Base-by-base conservation (phyloP, 192 early-diverging fungal genomes). In the Chytriomyces hyalinus region DNA sequence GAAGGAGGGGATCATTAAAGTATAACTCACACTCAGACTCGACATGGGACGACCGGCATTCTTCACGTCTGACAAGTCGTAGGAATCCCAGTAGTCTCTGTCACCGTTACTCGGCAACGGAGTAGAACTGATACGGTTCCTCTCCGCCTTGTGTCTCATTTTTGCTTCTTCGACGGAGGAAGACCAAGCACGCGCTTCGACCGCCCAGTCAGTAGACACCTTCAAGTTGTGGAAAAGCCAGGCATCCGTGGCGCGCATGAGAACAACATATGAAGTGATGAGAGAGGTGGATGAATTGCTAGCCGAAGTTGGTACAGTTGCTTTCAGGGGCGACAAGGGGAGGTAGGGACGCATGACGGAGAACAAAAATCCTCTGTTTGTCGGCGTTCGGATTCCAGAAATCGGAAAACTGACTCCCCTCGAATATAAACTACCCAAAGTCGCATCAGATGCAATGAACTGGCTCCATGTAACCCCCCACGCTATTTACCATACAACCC, bases 311-410 rank as follows among this genome's bases (percentile, higher is more conserved):
- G 53, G 53, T n/a, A 13, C 20, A 20, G 53, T 13, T 20, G 53
- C 20, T 57, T 57, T 57, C 15, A 57, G 5, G 1, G 53, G 53
- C 15, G 53, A 57, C 20, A 20, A 20, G 53, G 53, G 53, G 15
- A 57, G 53, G 20, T 57, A 57, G 53, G 53, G 63, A 13, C 26
- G 11, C 20, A 28, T 22, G 63, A 26, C 26, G 5, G 28, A 28
- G 63, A n/a, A n/a, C 17, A 84, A 78, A 64, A 90, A 90, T 60
- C 86, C 89, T 20, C 66, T 90, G 60, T 90, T 90, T 78, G 89
- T 89, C 0, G 89, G 87, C 45, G 84, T 89, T 9, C 80, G 83
- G 20, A 87, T 90, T 20, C 89, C 88, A 44, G 87, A 89, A 64
- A 76, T 90, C 26, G 82, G 84, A 15, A 90, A 88, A 71, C 67